Conservation (phyloP, 495 filamentous ascomycete species). For the Daldinia caldariorum region DNA sequence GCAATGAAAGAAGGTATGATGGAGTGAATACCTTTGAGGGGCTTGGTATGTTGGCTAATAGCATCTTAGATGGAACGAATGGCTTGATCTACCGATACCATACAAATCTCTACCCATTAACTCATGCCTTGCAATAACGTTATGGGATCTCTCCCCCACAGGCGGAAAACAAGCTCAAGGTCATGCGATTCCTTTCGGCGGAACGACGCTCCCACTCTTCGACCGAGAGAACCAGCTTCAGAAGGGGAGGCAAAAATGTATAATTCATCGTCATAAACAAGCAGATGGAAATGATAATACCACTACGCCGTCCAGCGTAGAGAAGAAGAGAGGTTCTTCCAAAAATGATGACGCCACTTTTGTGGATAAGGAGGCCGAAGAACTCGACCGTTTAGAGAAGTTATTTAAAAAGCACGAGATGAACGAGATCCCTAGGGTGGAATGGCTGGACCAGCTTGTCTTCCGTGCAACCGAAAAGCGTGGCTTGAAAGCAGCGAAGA, state of each 20-base stretch:
- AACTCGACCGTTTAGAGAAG: constrained; percentile 83
- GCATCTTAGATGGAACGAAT: constrained; percentile 83
- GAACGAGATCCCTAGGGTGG: constrained; percentile 89
- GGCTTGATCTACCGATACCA: constrained; percentile 85
- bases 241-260: constrained; percentile 92
- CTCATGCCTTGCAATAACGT: constrained; percentile 87
- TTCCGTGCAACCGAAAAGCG: constrained; percentile 86
- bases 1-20: constrained; percentile 67
- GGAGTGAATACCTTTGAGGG: not conserved
- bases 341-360: constrained; percentile 53
- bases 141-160: constrained; percentile 92
- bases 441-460: constrained; percentile 94
- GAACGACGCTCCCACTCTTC: constrained; percentile 89
- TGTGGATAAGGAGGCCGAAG: constrained; percentile 71
- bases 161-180: constrained; percentile 69
- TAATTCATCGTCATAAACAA: constrained; percentile 79
- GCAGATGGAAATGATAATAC: constrained; percentile 88
- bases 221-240: constrained; percentile 88
- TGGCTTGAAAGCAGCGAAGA: constrained; percentile 63
- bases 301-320: constrained; percentile 74
- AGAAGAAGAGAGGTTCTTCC: constrained; percentile 54
- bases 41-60: constrained; percentile 35
- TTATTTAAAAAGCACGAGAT: constrained; percentile 98
- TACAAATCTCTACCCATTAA: constrained; percentile 82
- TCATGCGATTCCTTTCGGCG: constrained; percentile 90